These are phyloP conservation scores for Colletotrichum sp. DNA, from an alignment of 2,329 filamentous ascomycete genomes.

Conservation along the genomic window DNA sequence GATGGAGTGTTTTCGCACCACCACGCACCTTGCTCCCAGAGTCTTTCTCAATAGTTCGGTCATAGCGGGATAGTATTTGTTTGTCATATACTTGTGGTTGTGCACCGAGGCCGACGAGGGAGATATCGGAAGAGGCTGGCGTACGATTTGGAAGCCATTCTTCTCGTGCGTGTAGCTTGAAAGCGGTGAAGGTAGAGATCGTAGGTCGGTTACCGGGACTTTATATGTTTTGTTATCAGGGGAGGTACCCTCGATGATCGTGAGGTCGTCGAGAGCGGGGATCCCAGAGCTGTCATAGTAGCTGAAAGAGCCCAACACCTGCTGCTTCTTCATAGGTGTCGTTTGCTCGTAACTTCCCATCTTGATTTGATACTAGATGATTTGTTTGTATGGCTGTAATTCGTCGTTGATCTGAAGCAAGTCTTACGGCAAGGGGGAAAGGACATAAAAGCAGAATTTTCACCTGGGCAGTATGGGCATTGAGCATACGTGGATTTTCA, in stretches of 20 bases:
- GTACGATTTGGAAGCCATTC: neutral
- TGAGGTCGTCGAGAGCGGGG: neutral
- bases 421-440: neutral
- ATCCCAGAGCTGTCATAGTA: neutral
- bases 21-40: neutral
- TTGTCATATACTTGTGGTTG: neutral
- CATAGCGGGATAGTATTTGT: conserved; percentile 1
- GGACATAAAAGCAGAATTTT: neutral
- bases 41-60: neutral
- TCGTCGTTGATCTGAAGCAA: neutral
- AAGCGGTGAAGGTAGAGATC: neutral
- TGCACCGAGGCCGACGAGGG: neutral
- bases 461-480: neutral
- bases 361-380: neutral
- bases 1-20: conserved; percentile 3
- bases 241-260: conserved; percentile 5
- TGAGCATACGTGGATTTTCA: neutral
- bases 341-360: neutral
- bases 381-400: neutral
- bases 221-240: neutral
- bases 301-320: neutral
- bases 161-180: neutral
- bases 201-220: neutral
- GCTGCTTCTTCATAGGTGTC: neutral
- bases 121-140: neutral